Evolutionary conservation across 139 green algal genomes (phyloP), one percentile per base, ranked within the genome.

Genomic region (Limnomonas spitsbergensis): DNA sequence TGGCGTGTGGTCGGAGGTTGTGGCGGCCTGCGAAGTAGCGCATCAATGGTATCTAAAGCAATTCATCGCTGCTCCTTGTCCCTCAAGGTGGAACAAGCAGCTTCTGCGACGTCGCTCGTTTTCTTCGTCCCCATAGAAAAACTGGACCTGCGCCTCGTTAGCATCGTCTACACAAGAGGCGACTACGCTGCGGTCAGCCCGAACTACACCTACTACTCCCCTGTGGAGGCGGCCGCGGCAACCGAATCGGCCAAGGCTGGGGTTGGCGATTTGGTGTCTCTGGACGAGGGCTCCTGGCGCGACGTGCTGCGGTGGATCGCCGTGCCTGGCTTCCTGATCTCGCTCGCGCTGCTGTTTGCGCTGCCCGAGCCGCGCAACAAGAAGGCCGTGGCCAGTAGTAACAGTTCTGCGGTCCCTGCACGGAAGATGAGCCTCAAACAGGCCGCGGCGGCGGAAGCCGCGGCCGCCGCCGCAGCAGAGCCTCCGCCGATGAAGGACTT

Each of bases 101-200:
- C 27, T 7, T 7, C 14, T 9, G 56, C 56, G 4, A 32, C 68
- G 35, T 27, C 68, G 14, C 14, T 4, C 14, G 27, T 53, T 3
- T 40, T 75, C 26, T 53, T 93, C 76, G 87, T 95, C 1, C 92
- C 91, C 1, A 76, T 97, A 37, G 88, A 96, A 53, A 85, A 86
- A 2, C 70, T 96, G 1, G 93, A 97, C 80, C 81, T 95, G 72
- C 86, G 86, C n/a, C 86, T 88, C 34, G 86, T 94, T 66, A 84
- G 73, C 38, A 80, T 95, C 34, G 74, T 94, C 24, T 95, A 93
- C 78, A 91, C 84, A 32, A 6, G 7, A 2, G 93, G 93, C 26
- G 90, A 97, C 53, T 91, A 91, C 83, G 93, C 92, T n/a, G 93
- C 92, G 9, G 88, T 95, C 0, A 87, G 83, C 1, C 92, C 92